Percentiles rank a stretch among this genome's conserved stretches.
Evolutionary conservation across 805 yeast species (phyloP).

Genomic region (Zygotorulaspora danielsina): DNA sequence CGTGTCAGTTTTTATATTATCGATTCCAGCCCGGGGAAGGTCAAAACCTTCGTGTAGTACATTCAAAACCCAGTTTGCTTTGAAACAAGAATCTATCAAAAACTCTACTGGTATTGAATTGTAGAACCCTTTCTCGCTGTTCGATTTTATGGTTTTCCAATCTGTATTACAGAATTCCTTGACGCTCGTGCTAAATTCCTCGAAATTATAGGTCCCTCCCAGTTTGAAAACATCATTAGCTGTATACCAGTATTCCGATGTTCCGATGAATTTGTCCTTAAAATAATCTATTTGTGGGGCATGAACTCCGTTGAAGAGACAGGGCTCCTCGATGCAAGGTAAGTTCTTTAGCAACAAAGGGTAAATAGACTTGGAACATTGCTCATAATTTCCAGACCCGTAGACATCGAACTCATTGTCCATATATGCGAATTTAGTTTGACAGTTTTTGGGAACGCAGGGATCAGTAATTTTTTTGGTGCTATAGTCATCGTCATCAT

Average conservation of each 20-base stretch:
- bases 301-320: slow-evolving; percentile 92
- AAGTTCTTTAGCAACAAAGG: slow-evolving; percentile 73
- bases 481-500: slow-evolving; percentile 43
- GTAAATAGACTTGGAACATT: slow-evolving; percentile 65
- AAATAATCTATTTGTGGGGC: slow-evolving; percentile 83
- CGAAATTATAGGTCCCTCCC: slow-evolving; percentile 84
- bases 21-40: slow-evolving; percentile 67
- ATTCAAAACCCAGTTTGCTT: slow-evolving; percentile 90
- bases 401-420: slow-evolving; percentile 45
- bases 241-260: slow-evolving; percentile 96
- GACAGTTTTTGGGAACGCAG: slow-evolving; percentile 68
- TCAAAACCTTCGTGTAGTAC: slow-evolving; percentile 90
- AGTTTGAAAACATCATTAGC: slow-evolving; percentile 85
- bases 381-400: slow-evolving; percentile 77
- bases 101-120: slow-evolving; percentile 52
- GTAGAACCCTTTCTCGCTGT: slow-evolving; percentile 52
- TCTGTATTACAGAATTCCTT: slow-evolving; percentile 68
- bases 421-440: slow-evolving; percentile 44
- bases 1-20: slow-evolving; percentile 31
- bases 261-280: slow-evolving; percentile 81
- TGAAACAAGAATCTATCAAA: slow-evolving; percentile 79
- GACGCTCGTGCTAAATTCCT: slow-evolving; percentile 60
- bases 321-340: slow-evolving; percentile 85
- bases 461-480: slow-evolving; percentile 57
- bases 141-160: slow-evolving; percentile 57